Evolutionary conservation across 2,329 filamentous ascomycete species (phyloP).

Genomic region (Sordariomycetes sp.): DNA sequence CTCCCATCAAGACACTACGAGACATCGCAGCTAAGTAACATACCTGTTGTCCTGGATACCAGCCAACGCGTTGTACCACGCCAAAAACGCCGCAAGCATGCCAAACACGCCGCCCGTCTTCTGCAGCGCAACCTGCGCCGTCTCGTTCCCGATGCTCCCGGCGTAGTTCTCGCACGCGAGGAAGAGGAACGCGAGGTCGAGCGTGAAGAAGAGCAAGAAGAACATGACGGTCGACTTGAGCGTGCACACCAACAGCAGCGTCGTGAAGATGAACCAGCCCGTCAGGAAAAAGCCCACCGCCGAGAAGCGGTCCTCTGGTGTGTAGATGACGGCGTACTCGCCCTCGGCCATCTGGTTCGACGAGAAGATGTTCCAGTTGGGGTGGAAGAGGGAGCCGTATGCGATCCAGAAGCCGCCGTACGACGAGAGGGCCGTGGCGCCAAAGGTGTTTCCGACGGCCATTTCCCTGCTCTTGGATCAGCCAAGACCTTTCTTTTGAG

Average conservation of each 20-base stretch:
- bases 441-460: constrained; percentile 78
- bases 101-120: constrained; percentile 70
- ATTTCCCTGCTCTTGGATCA: constrained; percentile 51
- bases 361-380: constrained; percentile 44
- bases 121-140: constrained; percentile 34
- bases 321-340: constrained; percentile 9
- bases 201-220: constrained; percentile 63
- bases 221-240: constrained; percentile 67
- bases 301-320: constrained; percentile 34
- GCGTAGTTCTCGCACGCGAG: constrained; percentile 52
- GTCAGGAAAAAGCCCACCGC: constrained; percentile 64
- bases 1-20: not conserved
- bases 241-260: constrained; percentile 59
- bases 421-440: constrained; percentile 67
- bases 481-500: not conserved
- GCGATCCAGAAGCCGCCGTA: constrained; percentile 78
- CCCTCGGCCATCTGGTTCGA: constrained; percentile 28
- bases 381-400: constrained; percentile 60
- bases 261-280: constrained; percentile 79
- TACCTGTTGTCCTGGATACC: constrained; percentile 64
- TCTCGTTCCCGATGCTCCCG: constrained; percentile 32
- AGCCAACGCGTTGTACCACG: constrained; percentile 79
- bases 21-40: constrained; percentile 10
- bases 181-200: constrained; percentile 64
- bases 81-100: constrained; percentile 66